These are phyloP conservation scores for Jamesozyma gamospora DNA, from an alignment of 805 yeast genomes.

Conservation along the genomic window DNA sequence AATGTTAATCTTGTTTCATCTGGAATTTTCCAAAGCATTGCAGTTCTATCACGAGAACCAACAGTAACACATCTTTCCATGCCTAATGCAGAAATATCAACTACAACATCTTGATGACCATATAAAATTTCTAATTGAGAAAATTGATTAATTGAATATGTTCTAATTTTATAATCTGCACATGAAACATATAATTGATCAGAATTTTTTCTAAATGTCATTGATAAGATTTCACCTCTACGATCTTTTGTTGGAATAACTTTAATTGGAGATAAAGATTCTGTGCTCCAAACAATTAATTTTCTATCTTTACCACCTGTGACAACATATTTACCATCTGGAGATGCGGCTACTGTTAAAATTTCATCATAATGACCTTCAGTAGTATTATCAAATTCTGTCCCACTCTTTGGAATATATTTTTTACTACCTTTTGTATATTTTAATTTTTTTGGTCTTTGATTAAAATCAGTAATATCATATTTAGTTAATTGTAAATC, in stretches of 20 bases:
- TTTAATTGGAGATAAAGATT: constrained; percentile 62
- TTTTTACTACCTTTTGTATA: constrained; percentile 54
- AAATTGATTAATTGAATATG: constrained; percentile 74
- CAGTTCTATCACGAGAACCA: constrained; percentile 90
- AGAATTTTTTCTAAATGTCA: constrained; percentile 68
- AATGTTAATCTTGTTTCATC: constrained; percentile 92
- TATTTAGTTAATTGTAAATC: constrained; percentile 75
- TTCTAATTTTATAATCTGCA: constrained; percentile 83
- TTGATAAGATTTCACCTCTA: constrained; percentile 59
- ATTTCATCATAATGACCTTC: constrained; percentile 75
- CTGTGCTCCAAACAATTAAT: constrained; percentile 78
- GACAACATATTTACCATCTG: constrained; percentile 80
- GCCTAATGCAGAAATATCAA: constrained; percentile 69
- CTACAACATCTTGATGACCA: constrained; percentile 90
- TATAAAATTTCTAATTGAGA: constrained; percentile 84
- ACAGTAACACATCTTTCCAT: constrained; percentile 93
- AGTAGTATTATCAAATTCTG: constrained; percentile 39
- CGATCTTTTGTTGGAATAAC: constrained; percentile 67
- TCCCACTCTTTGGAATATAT: constrained; percentile 28
- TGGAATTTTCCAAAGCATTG: constrained; percentile 91
- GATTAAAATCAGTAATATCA: constrained; percentile 46
- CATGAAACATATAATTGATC: constrained; percentile 88
- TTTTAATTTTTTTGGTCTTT: constrained; percentile 56
- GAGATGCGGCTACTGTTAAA: constrained; percentile 67
- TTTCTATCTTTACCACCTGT: constrained; percentile 85